A percentile compares a stretch with the other conserved stretches of the same genome.
Evolutionary conservation across 1,284 basidiomycete genomes (phyloP).

Genomic region (Wolfiporia cocos): DNA sequence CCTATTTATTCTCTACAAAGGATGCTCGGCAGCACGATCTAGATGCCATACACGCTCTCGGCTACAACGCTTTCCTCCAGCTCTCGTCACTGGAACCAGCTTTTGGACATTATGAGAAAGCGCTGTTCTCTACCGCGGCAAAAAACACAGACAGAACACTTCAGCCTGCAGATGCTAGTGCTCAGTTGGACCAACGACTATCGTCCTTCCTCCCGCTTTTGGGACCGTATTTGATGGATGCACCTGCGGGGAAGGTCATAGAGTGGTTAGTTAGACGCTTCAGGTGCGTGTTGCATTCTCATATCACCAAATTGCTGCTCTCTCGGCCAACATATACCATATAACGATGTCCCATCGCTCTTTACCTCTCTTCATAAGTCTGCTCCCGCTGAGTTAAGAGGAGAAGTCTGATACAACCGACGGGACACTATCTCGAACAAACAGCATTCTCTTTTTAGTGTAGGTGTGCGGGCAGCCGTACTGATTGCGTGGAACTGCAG

Average conservation of each 20-base stretch:
- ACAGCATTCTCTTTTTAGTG: too few relatives aligned
- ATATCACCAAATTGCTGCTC: background rate
- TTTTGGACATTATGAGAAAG: constrained; percentile 65
- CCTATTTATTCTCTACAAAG: constrained; percentile 83
- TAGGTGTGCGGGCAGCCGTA: background rate
- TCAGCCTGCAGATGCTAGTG: constrained; percentile 59
- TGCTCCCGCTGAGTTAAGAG: too few relatives aligned
- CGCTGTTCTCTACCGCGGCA: constrained; percentile 81
- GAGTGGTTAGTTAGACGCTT: constrained; percentile 97
- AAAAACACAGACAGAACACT: constrained; percentile 81
- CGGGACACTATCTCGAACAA: too few relatives aligned
- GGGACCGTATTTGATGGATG: constrained; percentile 78
- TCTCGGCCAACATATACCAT: background rate
- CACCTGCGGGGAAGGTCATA: constrained; percentile 81
- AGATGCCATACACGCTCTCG: constrained; percentile 83
- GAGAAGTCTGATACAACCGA: too few relatives aligned
- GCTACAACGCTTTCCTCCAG: constrained; percentile 76
- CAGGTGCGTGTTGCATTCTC: constrained; percentile 47
- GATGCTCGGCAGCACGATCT: constrained; percentile 83
- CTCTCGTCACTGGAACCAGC: constrained; percentile 59
- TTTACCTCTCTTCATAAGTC: too few relatives aligned
- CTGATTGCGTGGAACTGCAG: constrained; percentile 45
- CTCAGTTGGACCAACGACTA: constrained; percentile 55
- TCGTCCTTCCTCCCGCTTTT: constrained; percentile 65
- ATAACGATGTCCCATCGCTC: background rate